Evolutionary conservation across 768 basidiomycete genomes (phyloP).

Genomic region (Boletus subcaerulescens): DNA sequence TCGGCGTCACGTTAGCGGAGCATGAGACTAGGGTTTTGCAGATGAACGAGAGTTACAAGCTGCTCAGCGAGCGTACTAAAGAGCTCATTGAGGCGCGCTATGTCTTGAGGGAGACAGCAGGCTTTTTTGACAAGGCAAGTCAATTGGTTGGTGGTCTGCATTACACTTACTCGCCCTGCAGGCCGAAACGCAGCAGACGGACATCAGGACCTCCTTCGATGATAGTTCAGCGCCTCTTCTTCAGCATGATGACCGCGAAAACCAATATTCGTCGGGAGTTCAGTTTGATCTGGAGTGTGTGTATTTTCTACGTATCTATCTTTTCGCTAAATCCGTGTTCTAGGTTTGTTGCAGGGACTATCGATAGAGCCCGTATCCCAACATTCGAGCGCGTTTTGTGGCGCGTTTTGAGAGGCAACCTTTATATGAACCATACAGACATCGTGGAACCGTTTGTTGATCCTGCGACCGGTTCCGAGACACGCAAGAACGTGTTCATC

Average conservation of each 20-base stretch:
- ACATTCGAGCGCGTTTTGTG: constrained; percentile 97
- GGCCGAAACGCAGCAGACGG: constrained; percentile 76
- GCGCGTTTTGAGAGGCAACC: constrained; percentile 95
- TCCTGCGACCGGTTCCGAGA: constrained; percentile 75
- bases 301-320: background rate
- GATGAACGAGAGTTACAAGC: constrained; percentile 94
- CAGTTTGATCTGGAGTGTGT: constrained; percentile 89
- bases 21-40: constrained; percentile 80
- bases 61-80: constrained; percentile 76
- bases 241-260: constrained; percentile 85
- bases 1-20: constrained; percentile 82
- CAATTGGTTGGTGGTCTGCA: background rate
- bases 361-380: constrained; percentile 86
- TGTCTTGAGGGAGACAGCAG: constrained; percentile 91
- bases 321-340: background rate
- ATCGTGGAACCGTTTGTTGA: constrained; percentile 92
- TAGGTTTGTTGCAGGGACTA: constrained; percentile 94
- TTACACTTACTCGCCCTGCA: constrained; percentile 29
- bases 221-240: constrained; percentile 89
- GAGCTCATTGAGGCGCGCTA: constrained; percentile 93
- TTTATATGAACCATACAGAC: constrained; percentile 99
- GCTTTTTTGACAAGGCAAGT: constrained; percentile 87
- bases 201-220: constrained; percentile 87
- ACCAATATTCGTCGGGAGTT: constrained; percentile 48
- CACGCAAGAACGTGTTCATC: constrained; percentile 98